phyloP scores from a whole-genome alignment of 352 stramenopile species.

The Globisporangium cystogenes region DNA sequence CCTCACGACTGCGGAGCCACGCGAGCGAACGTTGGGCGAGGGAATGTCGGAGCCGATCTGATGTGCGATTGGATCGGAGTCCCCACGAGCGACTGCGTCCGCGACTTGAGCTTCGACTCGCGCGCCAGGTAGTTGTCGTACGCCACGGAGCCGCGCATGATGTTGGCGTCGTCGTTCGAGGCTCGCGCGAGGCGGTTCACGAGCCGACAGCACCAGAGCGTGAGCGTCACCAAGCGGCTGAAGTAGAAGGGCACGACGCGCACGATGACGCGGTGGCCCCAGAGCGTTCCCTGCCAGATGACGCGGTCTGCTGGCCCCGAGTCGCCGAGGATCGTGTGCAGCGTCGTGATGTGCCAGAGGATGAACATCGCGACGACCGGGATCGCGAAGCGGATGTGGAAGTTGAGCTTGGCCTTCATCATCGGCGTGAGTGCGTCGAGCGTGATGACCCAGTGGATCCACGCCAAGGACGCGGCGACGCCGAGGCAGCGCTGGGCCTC shows the following conservation, averaged over 20 bases:
- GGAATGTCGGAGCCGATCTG: background rate
- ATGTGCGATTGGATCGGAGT: background rate
- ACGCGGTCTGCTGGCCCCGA: conserved; percentile 8
- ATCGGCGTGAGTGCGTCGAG: conserved; percentile 26
- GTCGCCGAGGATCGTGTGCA: conserved; percentile 6
- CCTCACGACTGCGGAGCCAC: background rate
- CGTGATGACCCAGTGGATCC: conserved; percentile 23
- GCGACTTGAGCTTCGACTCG: conserved; percentile 1
- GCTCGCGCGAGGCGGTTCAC: conserved; percentile 9
- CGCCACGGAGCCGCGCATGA: conserved; percentile 22
- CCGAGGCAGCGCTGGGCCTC: conserved; percentile 10
- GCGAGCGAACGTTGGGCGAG: background rate
- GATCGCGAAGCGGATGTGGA: conserved; percentile 14
- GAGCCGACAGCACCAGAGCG: conserved; percentile 10
- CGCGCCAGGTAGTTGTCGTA: conserved; percentile 22
- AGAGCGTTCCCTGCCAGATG: conserved; percentile 10
- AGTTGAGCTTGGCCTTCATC: conserved; percentile 21
- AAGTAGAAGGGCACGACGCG: conserved; percentile 18
- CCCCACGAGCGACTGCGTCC: background rate
- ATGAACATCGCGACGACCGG: conserved; percentile 14
- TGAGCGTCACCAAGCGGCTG: conserved; percentile 14
- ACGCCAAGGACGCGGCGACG: conserved; percentile 17
- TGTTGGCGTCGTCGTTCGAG: conserved; percentile 11
- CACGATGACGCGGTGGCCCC: conserved; percentile 4
- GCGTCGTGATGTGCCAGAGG: conserved; percentile 8